These are phyloP conservation scores for Coemansia sp. DNA, from an alignment of 192 early-diverging fungal species.

Conservation along the genomic window DNA sequence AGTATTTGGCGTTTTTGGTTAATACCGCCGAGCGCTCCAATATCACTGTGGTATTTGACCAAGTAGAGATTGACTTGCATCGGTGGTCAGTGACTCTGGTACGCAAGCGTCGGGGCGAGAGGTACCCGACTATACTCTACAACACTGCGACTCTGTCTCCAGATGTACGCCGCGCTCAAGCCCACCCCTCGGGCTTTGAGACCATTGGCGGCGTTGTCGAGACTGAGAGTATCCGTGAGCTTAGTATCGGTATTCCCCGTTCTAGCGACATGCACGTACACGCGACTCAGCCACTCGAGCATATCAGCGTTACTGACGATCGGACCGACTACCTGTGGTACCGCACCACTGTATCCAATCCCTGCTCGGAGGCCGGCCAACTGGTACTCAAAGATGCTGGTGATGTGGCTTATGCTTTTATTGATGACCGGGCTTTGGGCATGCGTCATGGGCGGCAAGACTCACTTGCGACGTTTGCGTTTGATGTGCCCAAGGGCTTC, in stretches of 20 bases:
- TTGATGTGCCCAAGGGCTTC: conserved; percentile 8
- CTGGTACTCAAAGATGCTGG: conserved; percentile 42
- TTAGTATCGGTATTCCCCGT: conserved; percentile 2
- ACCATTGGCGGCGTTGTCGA: neutral
- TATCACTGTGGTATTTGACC: conserved; percentile 21
- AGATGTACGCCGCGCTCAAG: conserved; percentile 11
- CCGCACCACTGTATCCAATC: conserved; percentile 27
- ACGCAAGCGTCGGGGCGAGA: neutral
- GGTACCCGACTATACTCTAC: conserved; percentile 19
- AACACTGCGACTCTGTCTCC: conserved; percentile 25
- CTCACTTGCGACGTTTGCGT: conserved; percentile 24
- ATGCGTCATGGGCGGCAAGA: conserved; percentile 34
- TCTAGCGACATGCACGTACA: conserved; percentile 7
- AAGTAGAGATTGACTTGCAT: conserved; percentile 12
- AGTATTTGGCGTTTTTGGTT: conserved; percentile 40
- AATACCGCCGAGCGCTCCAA: conserved; percentile 20
- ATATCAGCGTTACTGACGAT: conserved; percentile 45
- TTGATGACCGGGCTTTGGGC: conserved; percentile 21
- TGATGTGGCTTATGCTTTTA: conserved; percentile 38
- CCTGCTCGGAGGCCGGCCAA: conserved; percentile 4
- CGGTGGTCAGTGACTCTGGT: conserved; percentile 49
- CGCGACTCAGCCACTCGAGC: conserved; percentile 29
- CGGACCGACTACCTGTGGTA: conserved; percentile 54
- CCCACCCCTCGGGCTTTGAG: conserved; percentile 23
- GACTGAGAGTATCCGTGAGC: conserved; percentile 17